Evolutionary conservation across 1,284 basidiomycete species (phyloP).

Genomic region (Ceratobasidium sp.): DNA sequence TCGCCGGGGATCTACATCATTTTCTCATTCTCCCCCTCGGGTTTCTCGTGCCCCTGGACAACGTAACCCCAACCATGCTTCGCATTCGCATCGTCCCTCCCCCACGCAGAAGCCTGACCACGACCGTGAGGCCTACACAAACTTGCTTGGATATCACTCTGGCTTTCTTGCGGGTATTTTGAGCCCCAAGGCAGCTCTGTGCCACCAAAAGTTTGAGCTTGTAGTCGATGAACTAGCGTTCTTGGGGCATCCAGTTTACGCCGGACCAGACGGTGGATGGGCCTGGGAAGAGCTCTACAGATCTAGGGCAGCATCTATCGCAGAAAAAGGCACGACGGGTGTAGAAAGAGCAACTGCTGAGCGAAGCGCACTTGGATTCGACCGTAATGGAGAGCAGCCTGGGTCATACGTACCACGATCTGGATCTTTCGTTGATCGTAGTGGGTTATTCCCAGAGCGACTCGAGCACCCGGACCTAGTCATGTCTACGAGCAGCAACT

Average conservation of each 20-base stretch:
- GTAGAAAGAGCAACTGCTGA: slow-evolving; percentile 1
- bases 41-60: slow-evolving; percentile 47
- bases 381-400: slow-evolving; percentile 14
- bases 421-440: slow-evolving; percentile 17
- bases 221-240: slow-evolving; percentile 94
- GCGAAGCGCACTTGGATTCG: slow-evolving; percentile 13
- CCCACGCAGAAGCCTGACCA: slow-evolving; percentile 48
- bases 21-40: slow-evolving; percentile 20
- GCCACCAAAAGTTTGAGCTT: slow-evolving; percentile 95
- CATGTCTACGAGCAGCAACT: slow-evolving; percentile 1
- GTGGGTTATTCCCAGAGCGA: slow-evolving; percentile 15
- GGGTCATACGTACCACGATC: slow-evolving; percentile 4
- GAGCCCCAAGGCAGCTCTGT: slow-evolving; percentile 81
- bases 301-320: slow-evolving; percentile 29
- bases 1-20: slow-evolving; percentile 4
- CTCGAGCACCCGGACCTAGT: neutral
- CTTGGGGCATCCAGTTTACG: slow-evolving; percentile 92
- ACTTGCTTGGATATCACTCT: slow-evolving; percentile 80
- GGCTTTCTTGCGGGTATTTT: slow-evolving; percentile 86
- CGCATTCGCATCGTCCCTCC: slow-evolving; percentile 50
- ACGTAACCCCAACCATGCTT: slow-evolving; percentile 52
- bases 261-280: slow-evolving; percentile 79
- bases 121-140: slow-evolving; percentile 61
- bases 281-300: slow-evolving; percentile 48
- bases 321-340: neutral